phyloP scores from a whole-genome alignment of 495 filamentous ascomycete species.

The Astrothelium macrocarpum region DNA sequence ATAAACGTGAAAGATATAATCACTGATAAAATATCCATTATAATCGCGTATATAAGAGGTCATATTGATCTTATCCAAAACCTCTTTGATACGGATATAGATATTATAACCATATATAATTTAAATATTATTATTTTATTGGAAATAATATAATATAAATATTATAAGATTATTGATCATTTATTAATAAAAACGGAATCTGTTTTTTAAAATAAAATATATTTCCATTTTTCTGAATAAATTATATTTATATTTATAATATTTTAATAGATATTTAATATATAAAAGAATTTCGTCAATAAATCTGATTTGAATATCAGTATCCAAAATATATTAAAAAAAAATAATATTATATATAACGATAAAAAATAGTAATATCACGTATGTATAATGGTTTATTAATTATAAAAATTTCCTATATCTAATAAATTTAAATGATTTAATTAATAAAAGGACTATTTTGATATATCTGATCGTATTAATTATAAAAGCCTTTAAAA shows the following conservation, averaged over 20 bases:
- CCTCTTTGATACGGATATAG: background rate
- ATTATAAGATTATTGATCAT: background rate
- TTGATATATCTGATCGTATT: slow-evolving; percentile 1
- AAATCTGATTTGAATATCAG: background rate
- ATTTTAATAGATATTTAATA: background rate
- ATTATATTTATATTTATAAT: background rate
- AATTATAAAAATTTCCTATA: background rate
- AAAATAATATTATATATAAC: background rate
- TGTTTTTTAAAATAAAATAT: background rate
- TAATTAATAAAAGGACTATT: background rate
- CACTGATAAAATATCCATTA: background rate
- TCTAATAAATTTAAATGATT: background rate
- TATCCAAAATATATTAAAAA: background rate
- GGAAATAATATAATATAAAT: background rate
- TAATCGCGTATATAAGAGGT: background rate
- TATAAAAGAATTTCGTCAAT: background rate
- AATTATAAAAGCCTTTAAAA: background rate
- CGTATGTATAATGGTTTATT: background rate
- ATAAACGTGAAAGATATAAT: background rate
- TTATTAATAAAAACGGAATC: background rate
- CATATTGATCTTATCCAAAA: slow-evolving; percentile 5
- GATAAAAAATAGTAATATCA: background rate
- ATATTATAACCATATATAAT: background rate
- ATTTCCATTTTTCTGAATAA: background rate
- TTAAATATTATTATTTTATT: background rate